phyloP scores from a whole-genome alignment of 345 rosid species.

The Passiflora organensis region DNA sequence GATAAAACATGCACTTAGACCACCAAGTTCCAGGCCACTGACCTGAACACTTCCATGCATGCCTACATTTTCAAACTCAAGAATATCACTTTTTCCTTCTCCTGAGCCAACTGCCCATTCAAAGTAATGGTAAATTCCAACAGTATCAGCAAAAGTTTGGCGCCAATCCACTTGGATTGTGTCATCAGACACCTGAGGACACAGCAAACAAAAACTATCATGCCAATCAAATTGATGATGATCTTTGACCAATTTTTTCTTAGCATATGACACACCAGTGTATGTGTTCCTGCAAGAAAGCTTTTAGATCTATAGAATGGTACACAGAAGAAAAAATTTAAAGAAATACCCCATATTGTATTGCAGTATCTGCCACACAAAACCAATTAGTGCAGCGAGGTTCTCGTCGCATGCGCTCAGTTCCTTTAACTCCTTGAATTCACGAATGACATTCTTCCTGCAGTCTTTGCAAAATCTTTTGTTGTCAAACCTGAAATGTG shows the following conservation, averaged over 20 bases:
- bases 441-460: slow-evolving; percentile 85
- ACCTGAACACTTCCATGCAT: slow-evolving; percentile 51
- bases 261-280: not conserved
- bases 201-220: slow-evolving; percentile 17
- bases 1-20: slow-evolving; percentile 63
- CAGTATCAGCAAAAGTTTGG: slow-evolving; percentile 62
- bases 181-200: slow-evolving; percentile 60
- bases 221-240: not conserved
- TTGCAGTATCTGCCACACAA: slow-evolving; percentile 81
- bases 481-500: slow-evolving; percentile 73
- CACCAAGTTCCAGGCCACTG: slow-evolving; percentile 64
- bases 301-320: not conserved
- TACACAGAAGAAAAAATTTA: slow-evolving; percentile 2
- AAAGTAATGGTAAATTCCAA: slow-evolving; percentile 74
- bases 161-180: slow-evolving; percentile 80
- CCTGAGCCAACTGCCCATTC: slow-evolving; percentile 96
- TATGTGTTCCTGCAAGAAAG: not conserved
- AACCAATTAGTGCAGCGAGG: slow-evolving; percentile 86
- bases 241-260: not conserved
- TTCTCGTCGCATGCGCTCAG: slow-evolving; percentile 78
- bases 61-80: slow-evolving; percentile 83
- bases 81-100: slow-evolving; percentile 82
- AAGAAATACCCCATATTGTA: slow-evolving; percentile 71
- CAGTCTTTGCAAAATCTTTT: slow-evolving; percentile 98
- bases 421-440: slow-evolving; percentile 94